Evolutionary conservation across 1,284 basidiomycete genomes (phyloP), one percentile per base, ranked within the genome.

Genomic region (Ustilago vetiveriae): DNA sequence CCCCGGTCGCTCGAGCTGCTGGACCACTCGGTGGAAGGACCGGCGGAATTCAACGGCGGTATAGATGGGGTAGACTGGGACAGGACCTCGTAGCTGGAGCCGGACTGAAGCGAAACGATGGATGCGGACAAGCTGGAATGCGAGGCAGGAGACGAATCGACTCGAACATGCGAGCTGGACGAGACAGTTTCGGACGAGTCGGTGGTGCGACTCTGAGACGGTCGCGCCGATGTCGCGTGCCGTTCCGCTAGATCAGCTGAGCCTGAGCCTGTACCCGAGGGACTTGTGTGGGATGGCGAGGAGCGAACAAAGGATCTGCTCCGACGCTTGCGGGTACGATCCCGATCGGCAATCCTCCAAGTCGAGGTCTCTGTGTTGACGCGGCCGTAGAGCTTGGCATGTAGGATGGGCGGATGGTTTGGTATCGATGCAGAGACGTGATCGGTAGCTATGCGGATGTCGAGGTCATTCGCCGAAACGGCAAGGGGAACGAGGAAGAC

Each of bases 331-430:
- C 54, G 58, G 6, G 62, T 19, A 7, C 54, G 56, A 7, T 71
- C 68, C 22, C 68, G 48, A 23, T 63, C 59, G 14, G 70, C 75
- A 6, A 77, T 68, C 26, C 73, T 59, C 75, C 75, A 77, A 2
- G 73, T 60, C 10, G 75, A 77, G 2, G 73, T 56, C 13, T 64
- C 58, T 6, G 60, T 52, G 23, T 74, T 70, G 50, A 77, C 55
- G 27, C 65, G 66, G 9, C 68, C 75, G 30, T 68, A 73, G 9
- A 77, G 66, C 22, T 66, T 55, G 32, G 75, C 75, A 32, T 74
- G 71, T 19, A 76, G 51, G 35, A 77, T 67, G 33, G 74, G 58
- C 22, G 70, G 64, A 17, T 66, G 48, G 21, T 48, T 42, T 22
- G 39, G 51, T n/a, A 77, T 30, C 14, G 71, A 59, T 10, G 75